phyloP scores from a whole-genome alignment of 805 yeast genomes.

The Metschnikowia matae region DNA sequence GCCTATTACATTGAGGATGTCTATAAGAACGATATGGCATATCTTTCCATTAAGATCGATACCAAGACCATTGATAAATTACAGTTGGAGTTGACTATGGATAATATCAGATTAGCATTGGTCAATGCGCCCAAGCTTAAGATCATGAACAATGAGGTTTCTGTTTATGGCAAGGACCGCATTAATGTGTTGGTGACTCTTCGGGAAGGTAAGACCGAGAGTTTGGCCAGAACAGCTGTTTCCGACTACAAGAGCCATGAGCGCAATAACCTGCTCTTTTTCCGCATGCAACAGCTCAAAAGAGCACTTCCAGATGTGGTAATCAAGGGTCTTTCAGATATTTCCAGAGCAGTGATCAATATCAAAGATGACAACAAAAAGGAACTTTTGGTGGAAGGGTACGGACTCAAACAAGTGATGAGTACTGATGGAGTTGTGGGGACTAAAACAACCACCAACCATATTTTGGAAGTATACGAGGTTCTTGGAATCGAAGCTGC shows the following conservation, averaged over 20 bases:
- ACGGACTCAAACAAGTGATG: slow-evolving; percentile 95
- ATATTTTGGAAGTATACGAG: slow-evolving; percentile 79
- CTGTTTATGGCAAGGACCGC: slow-evolving; percentile 59
- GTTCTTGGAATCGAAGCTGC: slow-evolving; percentile 99
- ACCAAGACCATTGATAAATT: slow-evolving; percentile 78
- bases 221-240: slow-evolving; percentile 28
- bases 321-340: slow-evolving; percentile 88
- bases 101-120: slow-evolving; percentile 81
- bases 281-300: slow-evolving; percentile 84
- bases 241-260: slow-evolving; percentile 39
- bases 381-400: slow-evolving; percentile 95
- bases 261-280: slow-evolving; percentile 55
- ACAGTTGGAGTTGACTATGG: slow-evolving; percentile 83
- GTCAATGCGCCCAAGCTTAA: slow-evolving; percentile 84
- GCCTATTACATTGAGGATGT: slow-evolving; percentile 92
- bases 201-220: slow-evolving; percentile 35
- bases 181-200: slow-evolving; percentile 59
- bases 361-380: slow-evolving; percentile 81
- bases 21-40: slow-evolving; percentile 74
- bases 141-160: slow-evolving; percentile 67
- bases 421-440: slow-evolving; percentile 96
- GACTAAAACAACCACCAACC: slow-evolving; percentile 82
- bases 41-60: slow-evolving; percentile 77
- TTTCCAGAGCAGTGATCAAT: slow-evolving; percentile 94
- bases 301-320: slow-evolving; percentile 83